Evolutionary conservation across 164 flowering plant species (phyloP), one percentile per base, ranked within the genome.

Genomic region (Vitis labrusca): DNA sequence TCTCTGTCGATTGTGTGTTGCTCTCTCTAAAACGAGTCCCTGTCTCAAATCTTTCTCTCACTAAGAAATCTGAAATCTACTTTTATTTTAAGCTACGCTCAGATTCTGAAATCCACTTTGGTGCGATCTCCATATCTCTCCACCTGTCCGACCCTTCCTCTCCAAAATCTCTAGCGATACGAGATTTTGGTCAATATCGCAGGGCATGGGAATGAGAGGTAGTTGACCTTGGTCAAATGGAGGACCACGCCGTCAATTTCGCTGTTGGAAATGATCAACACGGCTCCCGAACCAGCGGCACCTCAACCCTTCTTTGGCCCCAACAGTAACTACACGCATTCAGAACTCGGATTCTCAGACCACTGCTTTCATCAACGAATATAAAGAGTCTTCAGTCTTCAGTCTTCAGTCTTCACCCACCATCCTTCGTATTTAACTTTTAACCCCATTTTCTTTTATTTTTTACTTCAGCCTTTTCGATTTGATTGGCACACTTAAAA

Each of bases 101-200:
- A 77, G 90, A 84, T 86, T 84, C 85, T 81, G 73, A 81, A 71
- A 78, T 84, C 86, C 84, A 77, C 85, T 79, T 80, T 66, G 78
- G 66, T 73, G 69, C 63, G 69, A 75, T 77, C 76, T 80, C 67
- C 67, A 49, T 19, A 71, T 63, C 71, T 37, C 8, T 37, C 27
- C 27, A 23, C 27, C 27, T 23, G 27, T 10, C 61, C 29, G 37
- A 7, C 61, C 29, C 50, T 15, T 14, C 6, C 9, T 13, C 30
- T 60, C 44, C 44, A 37, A 3, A 1, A 12, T 8, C 4, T 61
- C 2, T 30, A 27, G 48, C 1, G 49, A 27, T 12, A 30, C 0
- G 67, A 64, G 44, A 59, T 32, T 63, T 63, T 63, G 50, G 72
- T 50, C 67, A 65, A 57, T 68, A 2, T 72, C 32, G 63, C 52